Evolutionary conservation across 1,284 basidiomycete species (phyloP), one percentile per base, ranked within the genome.

Genomic region (Ganoderma leucocontextum): DNA sequence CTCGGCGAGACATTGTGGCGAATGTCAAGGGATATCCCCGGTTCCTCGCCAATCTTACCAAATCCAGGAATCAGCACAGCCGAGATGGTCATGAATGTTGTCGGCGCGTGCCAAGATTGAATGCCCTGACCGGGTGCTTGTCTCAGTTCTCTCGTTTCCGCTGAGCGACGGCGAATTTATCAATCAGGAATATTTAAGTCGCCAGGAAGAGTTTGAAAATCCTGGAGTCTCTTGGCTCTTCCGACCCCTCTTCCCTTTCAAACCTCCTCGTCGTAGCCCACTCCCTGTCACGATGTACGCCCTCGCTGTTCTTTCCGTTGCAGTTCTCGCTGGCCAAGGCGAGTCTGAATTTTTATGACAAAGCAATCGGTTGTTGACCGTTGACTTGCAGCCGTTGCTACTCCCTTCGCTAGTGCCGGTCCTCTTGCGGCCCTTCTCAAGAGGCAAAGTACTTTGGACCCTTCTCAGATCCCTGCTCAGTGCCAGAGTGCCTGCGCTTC

Each of bases 261-360:
- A 15, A 6, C 25, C 42, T 29, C 22, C 12, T 35, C 39, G 17
- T 49, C n/a, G 7, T 13, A 4, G 38, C 52, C 52, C 13, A n/a
- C 22, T 33, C 39, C 47, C 36, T 44, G 41, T 65, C 60, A 52
- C 38, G 35, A 74, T 74, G 73, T 71, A 68, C 69, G 71, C 64
- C 62, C 58, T 71, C 53, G 44, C 73, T 61, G 22, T 74, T 9
- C 42, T 72, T 52, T 70, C 71, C 33, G 61, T 68, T 33, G 67
- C 67, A 41, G 53, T 72, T 33, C 42, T 74, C 59, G 71, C 71
- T 49, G 66, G 73, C 41, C 71, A 74, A 52, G 65, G 72, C 72
- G 25, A n/a, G 70, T 61, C 12, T 13, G 19, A 13, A 17, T 10
- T 36, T 10, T 25, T 9, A 1, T 3, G 12, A 8, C 25, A 15